Conservation (phyloP, 2,329 filamentous ascomycete genomes). For the Nemania sp. region DNA sequence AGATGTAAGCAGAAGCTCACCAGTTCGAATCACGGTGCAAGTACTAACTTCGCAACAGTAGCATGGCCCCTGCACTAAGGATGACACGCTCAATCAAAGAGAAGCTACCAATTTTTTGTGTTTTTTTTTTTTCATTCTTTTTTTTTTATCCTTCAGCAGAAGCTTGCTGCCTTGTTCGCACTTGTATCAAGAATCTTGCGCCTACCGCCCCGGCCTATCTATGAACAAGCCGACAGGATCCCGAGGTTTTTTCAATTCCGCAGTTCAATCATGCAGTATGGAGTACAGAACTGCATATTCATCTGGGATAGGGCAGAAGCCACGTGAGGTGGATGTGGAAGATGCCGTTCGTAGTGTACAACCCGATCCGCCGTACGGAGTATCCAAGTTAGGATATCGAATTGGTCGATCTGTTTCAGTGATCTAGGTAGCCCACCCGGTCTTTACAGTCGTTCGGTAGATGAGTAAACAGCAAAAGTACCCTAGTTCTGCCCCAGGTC, state of each 20-base stretch:
- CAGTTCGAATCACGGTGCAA: constrained; percentile 7
- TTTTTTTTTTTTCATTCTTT: constrained; percentile 55
- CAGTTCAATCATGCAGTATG: too few species aligned
- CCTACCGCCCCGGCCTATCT: neutral
- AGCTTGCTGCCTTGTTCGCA: neutral
- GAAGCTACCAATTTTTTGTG: constrained; percentile 73
- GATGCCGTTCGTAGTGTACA: too few species aligned
- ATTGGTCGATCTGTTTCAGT: neutral
- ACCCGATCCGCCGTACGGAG: too few species aligned
- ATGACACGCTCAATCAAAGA: constrained; percentile 89
- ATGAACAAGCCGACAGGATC: neutral
- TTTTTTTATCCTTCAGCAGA: constrained; percentile 37
- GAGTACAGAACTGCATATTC: too few species aligned
- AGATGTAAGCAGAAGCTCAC: constrained; percentile 27
- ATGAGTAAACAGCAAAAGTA: too few species aligned
- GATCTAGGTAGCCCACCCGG: neutral
- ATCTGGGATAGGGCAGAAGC: too few species aligned
- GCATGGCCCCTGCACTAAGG: constrained; percentile 88
- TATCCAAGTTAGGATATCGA: too few species aligned
- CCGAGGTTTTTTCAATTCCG: too few species aligned
- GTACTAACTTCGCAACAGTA: constrained; percentile 44
- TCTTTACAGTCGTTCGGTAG: neutral
- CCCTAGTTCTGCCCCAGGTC: too few species aligned
- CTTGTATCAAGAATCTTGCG: neutral
- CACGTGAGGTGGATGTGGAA: too few species aligned